phyloP scores from a whole-genome alignment of 345 rosid species.

The Melaleuca quinquenervia region DNA sequence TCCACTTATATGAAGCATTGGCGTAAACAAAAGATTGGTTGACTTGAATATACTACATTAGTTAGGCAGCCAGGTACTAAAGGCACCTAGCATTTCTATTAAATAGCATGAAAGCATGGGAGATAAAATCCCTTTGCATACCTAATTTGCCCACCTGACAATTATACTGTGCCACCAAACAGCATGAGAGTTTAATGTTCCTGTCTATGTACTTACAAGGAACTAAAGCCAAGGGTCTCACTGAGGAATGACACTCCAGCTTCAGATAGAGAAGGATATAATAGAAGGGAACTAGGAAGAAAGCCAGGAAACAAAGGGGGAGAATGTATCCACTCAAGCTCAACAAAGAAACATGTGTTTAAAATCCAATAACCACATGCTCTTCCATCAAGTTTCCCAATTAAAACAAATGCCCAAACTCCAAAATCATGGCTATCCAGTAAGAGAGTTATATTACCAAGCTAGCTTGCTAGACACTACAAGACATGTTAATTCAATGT shows the following conservation, averaged over 20 bases:
- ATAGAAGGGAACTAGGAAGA: background rate
- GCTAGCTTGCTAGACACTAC: background rate
- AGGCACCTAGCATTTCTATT: background rate
- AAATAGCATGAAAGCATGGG: background rate
- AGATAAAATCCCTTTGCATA: background rate
- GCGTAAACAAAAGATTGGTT: background rate
- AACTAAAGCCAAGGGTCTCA: background rate
- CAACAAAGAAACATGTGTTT: background rate
- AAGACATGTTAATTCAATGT: background rate
- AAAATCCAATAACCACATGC: background rate
- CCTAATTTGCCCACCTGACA: background rate
- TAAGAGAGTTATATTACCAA: background rate
- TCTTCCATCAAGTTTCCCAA: background rate
- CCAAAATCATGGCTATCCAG: background rate
- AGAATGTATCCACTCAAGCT: background rate
- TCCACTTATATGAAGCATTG: background rate
- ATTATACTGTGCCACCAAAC: background rate
- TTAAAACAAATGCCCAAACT: background rate
- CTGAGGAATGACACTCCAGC: background rate
- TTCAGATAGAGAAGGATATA: background rate
- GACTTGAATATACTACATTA: background rate
- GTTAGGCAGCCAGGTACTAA: background rate
- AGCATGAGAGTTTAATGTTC: background rate
- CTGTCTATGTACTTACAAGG: background rate
- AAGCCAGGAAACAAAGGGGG: background rate